Base-by-base conservation (phyloP, 176 grass and related monocot species). In the Triticum timopheevii region DNA sequence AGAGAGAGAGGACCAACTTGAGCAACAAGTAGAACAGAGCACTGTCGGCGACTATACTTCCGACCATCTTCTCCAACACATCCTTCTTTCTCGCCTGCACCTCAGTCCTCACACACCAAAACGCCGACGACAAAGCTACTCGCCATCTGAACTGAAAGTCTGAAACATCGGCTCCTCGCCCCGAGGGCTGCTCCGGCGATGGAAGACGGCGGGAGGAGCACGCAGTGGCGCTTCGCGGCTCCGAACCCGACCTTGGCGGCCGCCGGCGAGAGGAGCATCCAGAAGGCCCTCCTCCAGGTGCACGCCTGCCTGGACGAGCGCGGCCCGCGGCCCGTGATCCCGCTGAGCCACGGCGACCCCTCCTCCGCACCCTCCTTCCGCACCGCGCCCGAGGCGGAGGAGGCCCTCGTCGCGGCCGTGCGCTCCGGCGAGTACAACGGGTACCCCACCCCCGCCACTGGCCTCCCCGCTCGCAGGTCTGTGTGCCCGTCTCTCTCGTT, bases 351-450 rank as follows among this genome's bases (percentile, higher is more conserved):
- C 30, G 88, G 91, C 22, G 91, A 93, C 75, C 91, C 88, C 13
- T 85, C 91, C 22, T 63, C 84, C n/a, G 79, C 89, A 38, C 75
- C 87, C 5, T 77, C 63, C 91, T 93, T 93, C 81, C 85, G 77
- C 49, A 90, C 82, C 22, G 67, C 85, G 6, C 69, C 77, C 13
- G 62, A 69, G 65, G 91, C 88, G 16, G 91, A 71, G 54, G 88
- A 90, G 16, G 91, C 91, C 8, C 68, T 93, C 33, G 36, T 80
- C 20, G 72, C 85, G 2, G 81, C 91, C 4, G n/a, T 93, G 22
- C 88, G 76, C 27, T 93, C 88, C 8, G 82, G 74, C 16, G 36
- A 87, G 35, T 84, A 74, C 77, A 85, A 90, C 13, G 67, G 83
- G 33, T 93, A 93, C 80, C 19, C 85, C 1, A 83, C 88, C 23